A percentile compares a stretch with the other conserved stretches of the same genome.
Conservation (phyloP, 768 basidiomycete genomes). For the Lactifluus echinatus region DNA sequence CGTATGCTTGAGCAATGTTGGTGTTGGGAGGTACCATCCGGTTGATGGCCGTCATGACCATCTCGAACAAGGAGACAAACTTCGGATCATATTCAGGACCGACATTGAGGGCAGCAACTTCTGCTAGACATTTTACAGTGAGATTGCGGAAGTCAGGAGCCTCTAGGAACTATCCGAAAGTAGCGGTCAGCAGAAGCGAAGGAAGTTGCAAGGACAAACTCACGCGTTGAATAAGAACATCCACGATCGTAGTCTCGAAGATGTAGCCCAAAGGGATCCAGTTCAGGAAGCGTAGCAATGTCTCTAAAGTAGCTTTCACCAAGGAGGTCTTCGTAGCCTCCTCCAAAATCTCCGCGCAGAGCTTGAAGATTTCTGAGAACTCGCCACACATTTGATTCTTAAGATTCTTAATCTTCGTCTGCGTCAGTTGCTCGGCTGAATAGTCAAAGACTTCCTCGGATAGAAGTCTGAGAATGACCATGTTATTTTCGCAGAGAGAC, state of each 20-base stretch:
- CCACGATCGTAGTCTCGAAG: constrained; percentile 96
- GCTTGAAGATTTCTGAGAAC: constrained; percentile 95
- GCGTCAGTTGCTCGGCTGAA: constrained; percentile 97
- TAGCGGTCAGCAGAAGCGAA: constrained; percentile 13
- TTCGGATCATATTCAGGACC: constrained; percentile 97
- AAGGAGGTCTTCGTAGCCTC: constrained; percentile 94
- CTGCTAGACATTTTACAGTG: constrained; percentile 91
- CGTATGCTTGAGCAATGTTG: constrained; percentile 89
- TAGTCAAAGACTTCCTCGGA: constrained; percentile 99
- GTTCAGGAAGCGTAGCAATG: constrained; percentile 89
- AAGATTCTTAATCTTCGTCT: constrained; percentile 92
- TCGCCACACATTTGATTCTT: constrained; percentile 98
- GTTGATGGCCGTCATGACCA: constrained; percentile 97
- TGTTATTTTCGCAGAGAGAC: constrained; percentile 98
- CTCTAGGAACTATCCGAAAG: constrained; percentile 75
- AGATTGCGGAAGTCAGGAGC: constrained; percentile 95
- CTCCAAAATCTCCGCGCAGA: constrained; percentile 93
- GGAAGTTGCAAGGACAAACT: constrained; percentile 28
- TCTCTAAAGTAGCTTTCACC: constrained; percentile 92
- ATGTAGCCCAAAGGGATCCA: constrained; percentile 99
- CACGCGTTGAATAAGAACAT: constrained; percentile 84
- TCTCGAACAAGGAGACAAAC: constrained; percentile 94
- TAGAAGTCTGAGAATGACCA: constrained; percentile 95
- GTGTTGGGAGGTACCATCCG: constrained; percentile 95
- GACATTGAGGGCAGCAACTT: constrained; percentile 91